Evolutionary conservation across 148 eudicot species (phyloP).

Genomic region (Arctostaphylos glauca): DNA sequence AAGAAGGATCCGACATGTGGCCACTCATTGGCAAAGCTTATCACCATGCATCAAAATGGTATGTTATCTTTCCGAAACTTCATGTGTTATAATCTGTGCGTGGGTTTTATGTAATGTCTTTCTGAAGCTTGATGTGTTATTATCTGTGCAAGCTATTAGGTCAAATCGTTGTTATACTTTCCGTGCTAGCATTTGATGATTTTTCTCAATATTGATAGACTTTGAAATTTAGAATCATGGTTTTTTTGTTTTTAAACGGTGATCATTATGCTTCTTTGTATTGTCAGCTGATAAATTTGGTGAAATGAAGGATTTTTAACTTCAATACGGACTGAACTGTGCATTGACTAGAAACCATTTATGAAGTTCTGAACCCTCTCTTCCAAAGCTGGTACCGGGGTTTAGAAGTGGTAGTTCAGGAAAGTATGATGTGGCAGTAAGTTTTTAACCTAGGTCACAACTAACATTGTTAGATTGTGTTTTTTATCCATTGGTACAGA

Average conservation of each 20-base stretch:
- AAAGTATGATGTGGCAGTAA: not conserved
- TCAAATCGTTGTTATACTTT: not conserved
- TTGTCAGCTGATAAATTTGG: not conserved
- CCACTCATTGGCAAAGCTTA: slow-evolving; percentile 58
- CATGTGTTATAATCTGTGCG: not conserved
- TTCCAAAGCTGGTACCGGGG: not conserved
- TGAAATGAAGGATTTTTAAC: not conserved
- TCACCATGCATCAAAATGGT: slow-evolving; percentile 63
- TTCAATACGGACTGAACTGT: not conserved
- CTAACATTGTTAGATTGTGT: not conserved
- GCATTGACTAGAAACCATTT: not conserved
- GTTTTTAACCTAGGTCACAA: not conserved
- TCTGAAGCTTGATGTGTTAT: no score
- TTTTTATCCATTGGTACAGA: not conserved
- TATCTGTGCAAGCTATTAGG: not conserved
- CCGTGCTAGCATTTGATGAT: not conserved
- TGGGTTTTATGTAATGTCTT: no score
- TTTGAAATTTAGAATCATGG: not conserved
- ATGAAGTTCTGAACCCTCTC: not conserved
- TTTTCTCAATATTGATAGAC: no score
- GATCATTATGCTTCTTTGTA: not conserved
- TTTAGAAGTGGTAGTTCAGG: not conserved
- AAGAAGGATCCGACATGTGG: slow-evolving; percentile 80
- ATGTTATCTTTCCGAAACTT: slow-evolving; percentile 10
- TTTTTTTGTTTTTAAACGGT: not conserved